Percentiles rank a stretch among this genome's conserved stretches.
phyloP scores from a whole-genome alignment of 495 filamentous ascomycete species.

The Penicillium tannophilum region DNA sequence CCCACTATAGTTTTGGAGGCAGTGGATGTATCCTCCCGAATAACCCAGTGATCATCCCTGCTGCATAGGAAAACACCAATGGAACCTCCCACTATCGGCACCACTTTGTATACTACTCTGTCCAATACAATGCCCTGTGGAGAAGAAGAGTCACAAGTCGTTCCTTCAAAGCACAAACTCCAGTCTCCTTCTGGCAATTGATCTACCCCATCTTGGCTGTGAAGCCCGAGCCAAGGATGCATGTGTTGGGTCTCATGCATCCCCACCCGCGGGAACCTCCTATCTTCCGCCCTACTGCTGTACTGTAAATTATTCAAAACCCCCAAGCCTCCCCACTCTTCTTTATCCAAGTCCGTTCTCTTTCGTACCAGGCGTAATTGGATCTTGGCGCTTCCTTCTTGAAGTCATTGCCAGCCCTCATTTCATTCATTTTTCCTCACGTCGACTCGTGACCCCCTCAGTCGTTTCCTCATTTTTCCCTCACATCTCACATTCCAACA shows the following conservation, averaged over 20 bases:
- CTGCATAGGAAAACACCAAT: too few relatives aligned
- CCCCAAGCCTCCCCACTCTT: slow-evolving; percentile 15
- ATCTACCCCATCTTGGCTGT: slow-evolving; percentile 6
- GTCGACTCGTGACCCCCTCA: background rate
- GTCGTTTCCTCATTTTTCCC: background rate
- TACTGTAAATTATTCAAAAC: slow-evolving; percentile 17
- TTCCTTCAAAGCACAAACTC: background rate
- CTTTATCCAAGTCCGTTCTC: slow-evolving; percentile 9
- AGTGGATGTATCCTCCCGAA: background rate
- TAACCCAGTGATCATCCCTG: too few relatives aligned
- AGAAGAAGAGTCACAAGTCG: too few relatives aligned
- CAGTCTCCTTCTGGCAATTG: background rate
- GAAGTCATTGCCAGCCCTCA: background rate
- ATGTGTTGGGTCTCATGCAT: slow-evolving; percentile 8
- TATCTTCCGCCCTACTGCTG: slow-evolving; percentile 17
- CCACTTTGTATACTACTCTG: too few relatives aligned
- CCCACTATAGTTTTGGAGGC: background rate
- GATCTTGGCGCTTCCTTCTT: slow-evolving; percentile 17
- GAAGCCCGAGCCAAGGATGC: background rate
- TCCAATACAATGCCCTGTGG: too few relatives aligned
- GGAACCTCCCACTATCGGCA: too few relatives aligned
- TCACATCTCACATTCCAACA: background rate
- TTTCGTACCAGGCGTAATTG: slow-evolving; percentile 5
- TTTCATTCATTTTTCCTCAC: slow-evolving; percentile 10
- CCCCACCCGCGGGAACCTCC: slow-evolving; percentile 13